phyloP scores from a whole-genome alignment of 257 asterid species.

The Solanum pennellii region DNA sequence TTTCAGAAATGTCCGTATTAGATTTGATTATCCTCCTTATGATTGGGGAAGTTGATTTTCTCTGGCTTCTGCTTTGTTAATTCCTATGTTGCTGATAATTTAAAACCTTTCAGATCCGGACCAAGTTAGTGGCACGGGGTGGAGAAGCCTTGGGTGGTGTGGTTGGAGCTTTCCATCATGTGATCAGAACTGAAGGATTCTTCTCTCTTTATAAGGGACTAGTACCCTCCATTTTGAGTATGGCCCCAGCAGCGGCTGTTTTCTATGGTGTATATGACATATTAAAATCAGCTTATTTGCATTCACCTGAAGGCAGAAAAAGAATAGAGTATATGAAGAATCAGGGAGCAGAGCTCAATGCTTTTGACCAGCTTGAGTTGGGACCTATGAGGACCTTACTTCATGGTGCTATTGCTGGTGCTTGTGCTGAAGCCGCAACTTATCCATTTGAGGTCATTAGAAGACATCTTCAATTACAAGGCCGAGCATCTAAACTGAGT shows the following conservation, averaged over 20 bases:
- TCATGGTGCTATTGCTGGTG: conserved; percentile 95
- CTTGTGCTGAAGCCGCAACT: conserved; percentile 94
- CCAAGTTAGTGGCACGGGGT: conserved; percentile 90
- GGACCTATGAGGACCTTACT: conserved; percentile 85
- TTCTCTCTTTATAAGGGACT: conserved; percentile 91
- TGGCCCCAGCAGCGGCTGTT: conserved; percentile 99
- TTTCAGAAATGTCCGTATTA: not conserved
- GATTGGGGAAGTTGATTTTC: not conserved
- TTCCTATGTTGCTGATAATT: not conserved
- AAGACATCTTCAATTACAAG: conserved; percentile 88
- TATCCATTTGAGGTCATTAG: conserved; percentile 95
- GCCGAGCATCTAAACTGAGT: conserved; percentile 60
- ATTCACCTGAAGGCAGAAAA: conserved; percentile 74
- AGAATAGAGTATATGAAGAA: conserved; percentile 57
- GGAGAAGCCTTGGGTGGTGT: conserved; percentile 93
- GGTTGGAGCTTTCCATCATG: conserved; percentile 78
- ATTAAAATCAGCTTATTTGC: conserved; percentile 69
- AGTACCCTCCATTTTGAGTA: conserved; percentile 85
- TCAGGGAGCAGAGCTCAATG: conserved; percentile 56
- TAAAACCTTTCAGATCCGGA: conserved; percentile 61
- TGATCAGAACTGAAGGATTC: conserved; percentile 85
- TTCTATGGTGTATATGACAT: conserved; percentile 91
- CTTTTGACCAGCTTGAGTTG: conserved; percentile 79
- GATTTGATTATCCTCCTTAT: not conserved
- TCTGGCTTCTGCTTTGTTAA: not conserved